Percentiles rank a stretch among this genome's conserved stretches.
Conservation (phyloP, 345 rosid species). For the Eucalyptus pumila region DNA sequence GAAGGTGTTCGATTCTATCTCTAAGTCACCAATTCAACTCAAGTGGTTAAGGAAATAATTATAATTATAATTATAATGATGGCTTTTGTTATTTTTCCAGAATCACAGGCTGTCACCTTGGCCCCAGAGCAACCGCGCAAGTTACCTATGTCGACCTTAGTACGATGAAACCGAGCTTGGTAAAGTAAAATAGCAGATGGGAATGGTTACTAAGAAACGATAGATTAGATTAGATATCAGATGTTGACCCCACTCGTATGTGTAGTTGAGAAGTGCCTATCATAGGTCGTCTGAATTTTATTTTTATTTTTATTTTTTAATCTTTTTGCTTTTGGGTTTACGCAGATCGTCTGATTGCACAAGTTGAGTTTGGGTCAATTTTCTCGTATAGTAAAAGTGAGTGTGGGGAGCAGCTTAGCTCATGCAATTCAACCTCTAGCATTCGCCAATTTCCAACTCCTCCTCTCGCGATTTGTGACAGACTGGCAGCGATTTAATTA, state of each 20-base stretch:
- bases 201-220: neutral
- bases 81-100: neutral
- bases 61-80: neutral
- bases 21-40: neutral
- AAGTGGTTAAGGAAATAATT: neutral
- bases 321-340: neutral
- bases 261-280: neutral
- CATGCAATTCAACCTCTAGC: neutral
- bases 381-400: neutral
- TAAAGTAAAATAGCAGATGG: neutral
- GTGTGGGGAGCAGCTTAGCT: neutral
- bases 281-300: neutral
- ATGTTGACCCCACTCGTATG: neutral
- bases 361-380: neutral
- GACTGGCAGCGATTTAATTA: neutral
- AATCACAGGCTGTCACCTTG: neutral
- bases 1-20: neutral
- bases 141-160: neutral
- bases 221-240: neutral
- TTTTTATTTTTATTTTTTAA: neutral
- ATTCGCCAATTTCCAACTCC: neutral
- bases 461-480: neutral
- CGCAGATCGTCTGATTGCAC: neutral
- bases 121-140: neutral
- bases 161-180: neutral